Base-by-base conservation (phyloP, 345 rosid species). In the Moringa oleifera region DNA sequence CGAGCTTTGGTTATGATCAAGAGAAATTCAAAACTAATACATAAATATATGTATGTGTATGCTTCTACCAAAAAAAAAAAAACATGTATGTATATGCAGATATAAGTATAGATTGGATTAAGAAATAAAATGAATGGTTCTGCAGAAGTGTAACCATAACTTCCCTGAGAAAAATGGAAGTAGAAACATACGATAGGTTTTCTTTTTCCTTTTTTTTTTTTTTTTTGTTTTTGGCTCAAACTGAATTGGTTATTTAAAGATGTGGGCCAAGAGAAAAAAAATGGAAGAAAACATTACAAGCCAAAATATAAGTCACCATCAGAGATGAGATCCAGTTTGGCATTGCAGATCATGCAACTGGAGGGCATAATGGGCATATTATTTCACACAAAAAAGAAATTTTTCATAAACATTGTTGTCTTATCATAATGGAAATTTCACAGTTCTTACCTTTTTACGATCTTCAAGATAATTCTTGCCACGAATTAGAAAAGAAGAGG, bases 401-500 rank as follows among this genome's bases (percentile, higher is more conserved):
- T 60, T 56, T 41, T 41, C 17, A 7, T 46, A 28, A 7, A 23
- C 37, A 47, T 56, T 65, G 28, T 17, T 63, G 52, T 53, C 56
- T 58, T 72, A 23, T 54, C 37, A 28, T 55, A 18, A 51, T 15
- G 19, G 12, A 53, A 47, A 53, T 46, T 51, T 55, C 57, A 46
- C 37, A 49, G 53, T 63, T 59, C 61, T 50, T 72, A 87, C 98
- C 96, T 92, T 92, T 67, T 72, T 83, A 61, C 81, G 85, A 79
- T 89, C 97, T 68, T 73, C 80, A 47, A 92, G 80, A 73, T 92
- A 92, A 61, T 70, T 92, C 64, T 87, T 71, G 59, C 95, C 96
- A 22, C 98, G 95, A 66, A 92, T 92, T 67, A 89, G 75, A 75
- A 89, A 89, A 51, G 84, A 81, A 45, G 96, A 82, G 17, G 96